Percentiles rank a stretch among this genome's conserved stretches.
These are phyloP conservation scores for Cornus suecica DNA, from an alignment of 148 eudicot species.

Conservation along the genomic window DNA sequence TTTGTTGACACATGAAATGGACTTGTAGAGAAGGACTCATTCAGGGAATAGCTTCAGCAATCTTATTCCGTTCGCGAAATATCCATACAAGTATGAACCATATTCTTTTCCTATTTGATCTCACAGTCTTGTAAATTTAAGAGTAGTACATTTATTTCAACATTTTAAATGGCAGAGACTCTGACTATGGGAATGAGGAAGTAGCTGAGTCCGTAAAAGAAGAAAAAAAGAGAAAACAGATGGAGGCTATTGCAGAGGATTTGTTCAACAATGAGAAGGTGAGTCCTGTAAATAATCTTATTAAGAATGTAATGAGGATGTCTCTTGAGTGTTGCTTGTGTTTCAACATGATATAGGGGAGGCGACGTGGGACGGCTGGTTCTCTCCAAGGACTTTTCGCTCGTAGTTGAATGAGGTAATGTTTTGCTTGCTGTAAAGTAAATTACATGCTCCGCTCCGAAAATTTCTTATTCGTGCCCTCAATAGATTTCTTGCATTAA, in stretches of 20 bases:
- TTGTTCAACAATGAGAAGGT: slow-evolving; percentile 78
- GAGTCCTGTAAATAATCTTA: slow-evolving; percentile 9
- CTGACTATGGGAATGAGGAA: slow-evolving; percentile 67
- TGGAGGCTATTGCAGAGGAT: slow-evolving; percentile 93
- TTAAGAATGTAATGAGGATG: not conserved
- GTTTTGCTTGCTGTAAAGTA: not conserved
- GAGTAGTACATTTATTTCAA: not conserved
- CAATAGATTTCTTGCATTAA: not conserved
- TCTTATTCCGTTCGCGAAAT: slow-evolving; percentile 73
- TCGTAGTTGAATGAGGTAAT: slow-evolving; percentile 38
- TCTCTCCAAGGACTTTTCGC: slow-evolving; percentile 51
- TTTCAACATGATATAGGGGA: slow-evolving; percentile 38
- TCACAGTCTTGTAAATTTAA: not conserved
- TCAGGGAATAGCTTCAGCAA: slow-evolving; percentile 82
- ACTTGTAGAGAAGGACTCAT: slow-evolving; percentile 45
- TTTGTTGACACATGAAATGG: slow-evolving; percentile 8
- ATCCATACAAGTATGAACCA: slow-evolving; percentile 66
- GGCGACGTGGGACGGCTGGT: slow-evolving; percentile 54
- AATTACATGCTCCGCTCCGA: not conserved
- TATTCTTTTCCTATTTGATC: slow-evolving; percentile 4
- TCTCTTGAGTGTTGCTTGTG: not conserved
- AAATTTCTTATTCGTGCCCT: not conserved
- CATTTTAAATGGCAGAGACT: slow-evolving; percentile 43
- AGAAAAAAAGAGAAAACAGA: slow-evolving; percentile 85
- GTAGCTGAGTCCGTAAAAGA: slow-evolving; percentile 60